Conservation (phyloP, 805 yeast genomes). For the Starmerella vaccinii region DNA sequence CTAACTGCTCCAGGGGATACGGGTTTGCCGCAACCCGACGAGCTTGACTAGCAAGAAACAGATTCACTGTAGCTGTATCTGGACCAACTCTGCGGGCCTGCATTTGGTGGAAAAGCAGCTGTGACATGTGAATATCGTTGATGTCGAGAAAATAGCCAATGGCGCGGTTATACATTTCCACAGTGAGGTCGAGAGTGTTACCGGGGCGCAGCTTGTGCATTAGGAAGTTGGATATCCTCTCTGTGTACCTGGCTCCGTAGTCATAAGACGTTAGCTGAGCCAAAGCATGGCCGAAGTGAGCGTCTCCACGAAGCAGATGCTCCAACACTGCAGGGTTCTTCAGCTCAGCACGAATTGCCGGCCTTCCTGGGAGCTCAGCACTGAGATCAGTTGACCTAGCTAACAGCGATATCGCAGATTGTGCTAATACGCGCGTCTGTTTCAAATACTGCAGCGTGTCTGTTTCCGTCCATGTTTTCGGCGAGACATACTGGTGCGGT, state of each 20-base stretch:
- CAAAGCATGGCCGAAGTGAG: neutral
- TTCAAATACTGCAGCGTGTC: slow-evolving; percentile 18
- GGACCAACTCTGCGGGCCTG: slow-evolving; percentile 1
- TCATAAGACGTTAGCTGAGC: slow-evolving; percentile 6
- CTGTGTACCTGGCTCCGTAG: slow-evolving; percentile 8
- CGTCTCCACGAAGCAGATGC: neutral
- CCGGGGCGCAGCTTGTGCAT: slow-evolving; percentile 8
- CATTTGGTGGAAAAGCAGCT: slow-evolving; percentile 11
- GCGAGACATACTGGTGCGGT: neutral
- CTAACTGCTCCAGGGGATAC: slow-evolving; percentile 11
- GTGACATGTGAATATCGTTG: slow-evolving; percentile 16
- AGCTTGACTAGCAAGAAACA: slow-evolving; percentile 16
- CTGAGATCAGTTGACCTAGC: slow-evolving; percentile 11
- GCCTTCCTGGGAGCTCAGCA: neutral
- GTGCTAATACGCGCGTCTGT: slow-evolving; percentile 15
- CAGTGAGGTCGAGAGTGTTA: neutral
- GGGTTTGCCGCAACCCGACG: slow-evolving; percentile 9
- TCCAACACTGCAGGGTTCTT: neutral
- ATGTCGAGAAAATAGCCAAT: slow-evolving; percentile 15
- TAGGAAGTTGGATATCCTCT: slow-evolving; percentile 4
- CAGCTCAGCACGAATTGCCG: slow-evolving; percentile 4
- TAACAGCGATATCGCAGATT: slow-evolving; percentile 7
- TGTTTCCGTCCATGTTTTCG: slow-evolving; percentile 11
- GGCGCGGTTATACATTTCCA: slow-evolving; percentile 12
- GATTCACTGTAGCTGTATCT: slow-evolving; percentile 12